Conservation (phyloP, 208 protist genomes). For the Acanthamoeba castellanii region DNA sequence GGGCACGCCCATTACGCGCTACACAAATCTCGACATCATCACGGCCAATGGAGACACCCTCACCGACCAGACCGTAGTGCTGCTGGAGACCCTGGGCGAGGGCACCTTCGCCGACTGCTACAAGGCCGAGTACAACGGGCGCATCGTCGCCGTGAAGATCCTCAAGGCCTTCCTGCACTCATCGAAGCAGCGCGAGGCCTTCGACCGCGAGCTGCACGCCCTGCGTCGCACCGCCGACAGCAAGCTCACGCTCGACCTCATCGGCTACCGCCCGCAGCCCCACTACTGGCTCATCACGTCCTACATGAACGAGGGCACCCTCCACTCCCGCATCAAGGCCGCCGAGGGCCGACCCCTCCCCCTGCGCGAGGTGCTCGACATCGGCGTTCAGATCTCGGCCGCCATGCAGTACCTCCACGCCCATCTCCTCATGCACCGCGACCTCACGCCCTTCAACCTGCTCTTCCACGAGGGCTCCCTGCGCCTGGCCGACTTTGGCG, state of each 20-base stretch:
- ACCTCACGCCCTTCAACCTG: constrained; percentile 21
- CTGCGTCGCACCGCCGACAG: not conserved
- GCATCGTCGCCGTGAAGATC: constrained; percentile 20
- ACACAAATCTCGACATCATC: not conserved
- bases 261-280: not conserved
- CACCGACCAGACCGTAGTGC: not conserved
- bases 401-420: not conserved
- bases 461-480: constrained; percentile 16
- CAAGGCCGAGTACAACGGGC: constrained; percentile 19
- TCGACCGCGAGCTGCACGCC: constrained; percentile 4
- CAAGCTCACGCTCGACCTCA: not conserved
- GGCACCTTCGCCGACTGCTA: not conserved
- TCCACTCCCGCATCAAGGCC: not conserved
- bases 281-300: constrained; percentile 25
- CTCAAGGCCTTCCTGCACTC: not conserved
- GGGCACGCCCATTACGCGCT: not conserved
- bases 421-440: not conserved
- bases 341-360: not conserved
- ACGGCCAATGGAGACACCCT: not conserved
- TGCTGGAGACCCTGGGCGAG: not conserved
- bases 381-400: not conserved
- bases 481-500: constrained; percentile 21
- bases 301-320: constrained; percentile 46
- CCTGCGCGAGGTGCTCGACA: not conserved
- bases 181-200: not conserved